Conservation (phyloP, 257 asterid genomes). For the Linaria vulgaris region DNA sequence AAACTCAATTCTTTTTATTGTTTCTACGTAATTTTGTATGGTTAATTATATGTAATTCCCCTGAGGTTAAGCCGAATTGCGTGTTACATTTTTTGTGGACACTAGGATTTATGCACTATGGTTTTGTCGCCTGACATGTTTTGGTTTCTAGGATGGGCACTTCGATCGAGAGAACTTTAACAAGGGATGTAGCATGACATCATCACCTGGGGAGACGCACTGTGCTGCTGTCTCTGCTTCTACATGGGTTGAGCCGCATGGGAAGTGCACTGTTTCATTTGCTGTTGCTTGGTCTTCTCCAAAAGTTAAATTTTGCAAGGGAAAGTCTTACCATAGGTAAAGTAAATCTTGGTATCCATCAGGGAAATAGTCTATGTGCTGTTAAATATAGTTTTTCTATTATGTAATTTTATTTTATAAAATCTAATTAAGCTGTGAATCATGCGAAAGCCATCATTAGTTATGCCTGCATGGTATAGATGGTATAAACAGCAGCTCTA, state of each 20-base stretch:
- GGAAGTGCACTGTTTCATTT: slow-evolving; percentile 89
- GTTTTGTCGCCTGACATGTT: no score
- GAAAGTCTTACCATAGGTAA: slow-evolving; percentile 90
- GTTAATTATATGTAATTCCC: no score
- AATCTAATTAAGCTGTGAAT: neutral
- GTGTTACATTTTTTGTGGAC: no score
- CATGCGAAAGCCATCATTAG: neutral
- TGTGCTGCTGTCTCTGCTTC: slow-evolving; percentile 99
- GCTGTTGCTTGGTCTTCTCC: slow-evolving; percentile 98
- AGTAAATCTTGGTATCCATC: slow-evolving; percentile 33
- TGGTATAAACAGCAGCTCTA: no score
- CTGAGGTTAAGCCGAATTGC: no score
- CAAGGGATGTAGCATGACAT: slow-evolving; percentile 79
- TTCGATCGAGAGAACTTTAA: slow-evolving; percentile 77
- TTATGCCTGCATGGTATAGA: no score
- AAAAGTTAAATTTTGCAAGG: slow-evolving; percentile 89
- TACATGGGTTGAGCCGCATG: slow-evolving; percentile 97
- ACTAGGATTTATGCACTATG: no score
- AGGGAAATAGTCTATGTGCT: neutral
- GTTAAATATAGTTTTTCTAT: neutral
- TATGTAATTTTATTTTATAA: neutral
- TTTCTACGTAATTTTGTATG: no score
- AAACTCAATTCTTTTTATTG: no score
- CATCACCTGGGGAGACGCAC: slow-evolving; percentile 83
- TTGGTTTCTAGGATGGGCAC: slow-evolving; percentile 70